These are phyloP conservation scores for Trichosporon faecale DNA, from an alignment of 1,284 basidiomycete genomes.

Conservation along the genomic window DNA sequence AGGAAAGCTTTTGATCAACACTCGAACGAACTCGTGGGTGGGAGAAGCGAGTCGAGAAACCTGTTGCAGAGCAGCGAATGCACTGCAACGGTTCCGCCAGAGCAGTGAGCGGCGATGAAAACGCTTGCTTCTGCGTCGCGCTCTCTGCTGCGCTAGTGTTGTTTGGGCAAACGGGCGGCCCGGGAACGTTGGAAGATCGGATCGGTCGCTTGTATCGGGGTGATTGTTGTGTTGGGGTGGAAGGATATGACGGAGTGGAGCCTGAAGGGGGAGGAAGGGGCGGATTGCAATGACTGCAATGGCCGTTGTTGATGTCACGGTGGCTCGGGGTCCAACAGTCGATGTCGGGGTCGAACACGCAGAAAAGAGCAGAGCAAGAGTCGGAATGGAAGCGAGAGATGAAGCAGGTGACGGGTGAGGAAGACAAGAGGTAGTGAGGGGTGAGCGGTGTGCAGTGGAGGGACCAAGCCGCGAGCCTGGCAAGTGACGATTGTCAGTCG, in stretches of 20 bases:
- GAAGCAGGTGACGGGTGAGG: neutral
- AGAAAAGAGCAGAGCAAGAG: neutral
- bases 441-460: neutral
- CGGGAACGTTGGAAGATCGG: neutral
- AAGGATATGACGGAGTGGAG: neutral
- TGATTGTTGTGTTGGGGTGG: neutral
- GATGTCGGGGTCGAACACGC: neutral
- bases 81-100: neutral
- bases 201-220: conserved; percentile 1
- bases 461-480: neutral
- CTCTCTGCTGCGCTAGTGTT: neutral
- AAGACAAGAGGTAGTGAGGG: neutral
- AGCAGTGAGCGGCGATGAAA: neutral
- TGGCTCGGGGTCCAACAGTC: neutral
- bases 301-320: neutral
- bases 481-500: neutral
- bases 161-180: neutral
- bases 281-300: neutral
- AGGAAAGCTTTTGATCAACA: neutral
- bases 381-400: neutral
- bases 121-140: neutral
- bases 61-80: neutral
- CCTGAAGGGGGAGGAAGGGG: neutral
- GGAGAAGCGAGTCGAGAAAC: neutral
- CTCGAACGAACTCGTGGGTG: neutral